These are phyloP conservation scores for Fagopyrum tataricum DNA, from an alignment of 148 eudicot species.

Conservation along the genomic window DNA sequence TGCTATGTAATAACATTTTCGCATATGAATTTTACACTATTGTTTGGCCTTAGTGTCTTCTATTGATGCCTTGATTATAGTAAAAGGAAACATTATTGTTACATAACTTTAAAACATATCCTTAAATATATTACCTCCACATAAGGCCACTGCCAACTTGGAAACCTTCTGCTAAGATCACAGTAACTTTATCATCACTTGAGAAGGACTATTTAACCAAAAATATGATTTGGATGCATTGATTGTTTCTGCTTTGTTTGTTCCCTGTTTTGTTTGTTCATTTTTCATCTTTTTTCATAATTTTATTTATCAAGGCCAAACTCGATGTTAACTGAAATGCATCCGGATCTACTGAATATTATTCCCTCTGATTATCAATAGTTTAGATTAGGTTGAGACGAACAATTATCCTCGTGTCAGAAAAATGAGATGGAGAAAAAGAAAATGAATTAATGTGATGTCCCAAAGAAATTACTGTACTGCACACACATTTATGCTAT, in stretches of 20 bases:
- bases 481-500: background rate
- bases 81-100: background rate
- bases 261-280: background rate
- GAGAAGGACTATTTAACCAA: background rate
- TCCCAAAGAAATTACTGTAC: background rate
- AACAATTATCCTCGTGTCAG: background rate
- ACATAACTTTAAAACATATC: background rate
- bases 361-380: background rate
- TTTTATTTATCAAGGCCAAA: too few species aligned
- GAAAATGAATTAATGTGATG: background rate
- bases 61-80: background rate
- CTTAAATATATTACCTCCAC: background rate
- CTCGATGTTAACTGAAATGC: too few species aligned
- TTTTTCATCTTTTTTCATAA: too few species aligned
- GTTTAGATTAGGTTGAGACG: background rate
- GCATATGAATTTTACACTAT: background rate
- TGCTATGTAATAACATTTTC: background rate
- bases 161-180: background rate
- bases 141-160: background rate
- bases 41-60: background rate
- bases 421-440: background rate
- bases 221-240: background rate
- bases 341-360: too few species aligned
- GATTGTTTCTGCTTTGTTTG: background rate
- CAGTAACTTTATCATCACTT: too few species aligned